phyloP scores from a whole-genome alignment of 352 stramenopile genomes.

The Achlya hypogyna region DNA sequence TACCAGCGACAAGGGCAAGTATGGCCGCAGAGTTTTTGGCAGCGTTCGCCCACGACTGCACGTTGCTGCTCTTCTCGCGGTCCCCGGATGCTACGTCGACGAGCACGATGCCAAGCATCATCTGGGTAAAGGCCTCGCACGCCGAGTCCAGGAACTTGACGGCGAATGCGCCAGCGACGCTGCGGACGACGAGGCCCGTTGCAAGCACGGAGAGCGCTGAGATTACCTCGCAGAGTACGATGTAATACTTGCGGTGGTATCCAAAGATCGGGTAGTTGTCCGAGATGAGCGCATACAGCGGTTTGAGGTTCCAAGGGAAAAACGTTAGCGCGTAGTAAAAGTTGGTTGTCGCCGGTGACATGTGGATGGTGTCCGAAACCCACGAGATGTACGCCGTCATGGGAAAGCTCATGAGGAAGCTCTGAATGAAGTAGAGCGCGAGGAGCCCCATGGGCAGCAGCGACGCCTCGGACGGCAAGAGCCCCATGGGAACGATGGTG shows the following conservation, averaged over 20 bases:
- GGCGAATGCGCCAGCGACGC: constrained; percentile 50
- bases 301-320: constrained; percentile 82
- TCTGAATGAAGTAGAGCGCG: constrained; percentile 69
- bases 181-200: constrained; percentile 44
- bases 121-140: constrained; percentile 66
- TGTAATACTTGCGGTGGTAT: constrained; percentile 79
- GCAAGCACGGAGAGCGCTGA: constrained; percentile 43
- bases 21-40: constrained; percentile 62
- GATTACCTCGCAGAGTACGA: constrained; percentile 54
- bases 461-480: background rate
- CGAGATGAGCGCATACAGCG: constrained; percentile 66
- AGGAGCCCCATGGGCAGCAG: constrained; percentile 43
- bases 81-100: constrained; percentile 53
- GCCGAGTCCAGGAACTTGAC: constrained; percentile 58
- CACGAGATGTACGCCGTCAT: constrained; percentile 66
- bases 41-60: constrained; percentile 64
- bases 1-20: constrained; percentile 41
- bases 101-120: constrained; percentile 74
- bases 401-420: constrained; percentile 67
- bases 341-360: constrained; percentile 60
- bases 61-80: constrained; percentile 37
- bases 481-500: background rate
- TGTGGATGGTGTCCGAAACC: constrained; percentile 70
- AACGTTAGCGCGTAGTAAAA: constrained; percentile 79
- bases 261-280: constrained; percentile 63